Evolutionary conservation across 495 filamentous ascomycete genomes (phyloP).

Genomic region (Neurospora intermedia): DNA sequence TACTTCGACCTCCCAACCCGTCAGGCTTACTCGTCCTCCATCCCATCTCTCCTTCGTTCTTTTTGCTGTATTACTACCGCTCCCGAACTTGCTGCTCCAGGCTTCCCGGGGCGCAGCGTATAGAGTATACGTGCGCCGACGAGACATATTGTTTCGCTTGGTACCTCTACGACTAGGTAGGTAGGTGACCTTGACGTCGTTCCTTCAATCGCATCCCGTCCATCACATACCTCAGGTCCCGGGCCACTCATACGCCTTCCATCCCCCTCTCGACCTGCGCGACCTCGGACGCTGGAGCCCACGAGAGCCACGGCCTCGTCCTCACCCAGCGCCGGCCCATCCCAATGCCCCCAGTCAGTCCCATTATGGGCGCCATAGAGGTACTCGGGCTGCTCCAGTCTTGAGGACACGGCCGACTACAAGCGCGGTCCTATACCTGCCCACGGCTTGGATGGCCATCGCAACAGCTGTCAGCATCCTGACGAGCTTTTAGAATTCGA

Average conservation of each 20-base stretch:
- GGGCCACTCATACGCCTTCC: not conserved
- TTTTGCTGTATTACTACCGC: conserved; percentile 21
- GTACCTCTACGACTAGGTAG: conserved; percentile 5
- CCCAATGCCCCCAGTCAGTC: not conserved
- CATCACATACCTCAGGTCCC: not conserved
- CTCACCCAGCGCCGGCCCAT: not conserved
- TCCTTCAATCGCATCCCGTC: not conserved
- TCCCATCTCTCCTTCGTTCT: conserved; percentile 22
- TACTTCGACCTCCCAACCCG: conserved; percentile 10
- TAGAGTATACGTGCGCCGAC: conserved; percentile 11
- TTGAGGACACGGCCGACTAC: not conserved
- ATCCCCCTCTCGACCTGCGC: not conserved
- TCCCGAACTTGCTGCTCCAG: conserved; percentile 24
- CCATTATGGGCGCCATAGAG: not conserved
- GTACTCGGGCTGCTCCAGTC: not conserved
- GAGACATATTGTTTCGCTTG: conserved; percentile 11
- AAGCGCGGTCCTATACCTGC: not conserved
- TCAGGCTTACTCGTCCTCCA: conserved; percentile 8
- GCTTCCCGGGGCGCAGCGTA: conserved; percentile 27
- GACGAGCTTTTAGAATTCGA: not conserved
- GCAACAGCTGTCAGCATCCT: not conserved
- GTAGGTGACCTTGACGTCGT: not conserved
- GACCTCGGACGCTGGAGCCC: not conserved
- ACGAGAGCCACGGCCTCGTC: not conserved
- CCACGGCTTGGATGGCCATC: not conserved